Evolutionary conservation across 371 early-diverging fungal species (phyloP).

Genomic region (Capniomyces stellatus): DNA sequence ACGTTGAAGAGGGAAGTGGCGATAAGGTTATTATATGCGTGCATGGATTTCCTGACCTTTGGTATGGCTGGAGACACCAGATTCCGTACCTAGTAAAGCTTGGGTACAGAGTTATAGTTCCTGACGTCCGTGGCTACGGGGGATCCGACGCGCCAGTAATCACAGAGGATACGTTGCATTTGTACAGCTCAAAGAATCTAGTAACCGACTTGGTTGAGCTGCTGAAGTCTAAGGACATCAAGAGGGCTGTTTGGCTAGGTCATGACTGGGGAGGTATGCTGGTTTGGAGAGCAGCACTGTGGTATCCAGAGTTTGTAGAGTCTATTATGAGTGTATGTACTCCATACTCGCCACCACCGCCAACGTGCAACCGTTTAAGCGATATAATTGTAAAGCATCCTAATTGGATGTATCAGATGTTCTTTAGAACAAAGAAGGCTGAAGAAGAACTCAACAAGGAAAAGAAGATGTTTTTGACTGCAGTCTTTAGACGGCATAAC

Average conservation of each 20-base stretch:
- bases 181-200: conserved; percentile 34
- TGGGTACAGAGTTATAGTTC: conserved; percentile 55
- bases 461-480: conserved; percentile 7
- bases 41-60: conserved; percentile 57
- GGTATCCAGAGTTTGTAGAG: conserved; percentile 38
- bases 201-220: conserved; percentile 35
- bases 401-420: conserved; percentile 20
- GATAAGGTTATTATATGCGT: conserved; percentile 31
- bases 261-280: conserved; percentile 58
- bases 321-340: conserved; percentile 46
- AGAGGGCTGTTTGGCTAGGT: conserved; percentile 41
- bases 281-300: conserved; percentile 46
- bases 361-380: conserved; percentile 5
- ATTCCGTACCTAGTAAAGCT: conserved; percentile 36
- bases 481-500: conserved; percentile 3
- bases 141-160: conserved; percentile 30
- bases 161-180: conserved; percentile 25
- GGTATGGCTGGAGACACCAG: conserved; percentile 58
- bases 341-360: conserved; percentile 31
- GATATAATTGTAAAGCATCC: conserved; percentile 13
- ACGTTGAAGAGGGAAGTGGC: conserved; percentile 44
- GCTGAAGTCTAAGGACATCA: conserved; percentile 36
- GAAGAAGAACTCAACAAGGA: conserved; percentile 9
- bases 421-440: conserved; percentile 8
- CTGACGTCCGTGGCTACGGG: conserved; percentile 49